Conservation (phyloP, 2,329 filamentous ascomycete genomes). For the Lachnellula arida region DNA sequence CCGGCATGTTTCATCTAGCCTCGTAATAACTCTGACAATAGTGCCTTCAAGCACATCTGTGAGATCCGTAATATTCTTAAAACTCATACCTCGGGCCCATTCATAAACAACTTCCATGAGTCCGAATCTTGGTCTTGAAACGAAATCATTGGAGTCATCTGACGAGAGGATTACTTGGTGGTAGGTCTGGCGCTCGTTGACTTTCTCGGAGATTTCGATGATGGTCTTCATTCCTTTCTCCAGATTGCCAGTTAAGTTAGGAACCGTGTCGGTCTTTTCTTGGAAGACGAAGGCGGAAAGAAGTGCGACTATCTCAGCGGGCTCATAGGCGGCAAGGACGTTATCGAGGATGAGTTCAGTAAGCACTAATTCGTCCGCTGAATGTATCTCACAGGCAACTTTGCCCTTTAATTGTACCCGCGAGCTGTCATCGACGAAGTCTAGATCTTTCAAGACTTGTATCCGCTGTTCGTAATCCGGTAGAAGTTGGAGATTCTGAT, state of each 20-base stretch:
- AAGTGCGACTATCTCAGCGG: conserved; percentile 91
- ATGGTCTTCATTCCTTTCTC: conserved; percentile 82
- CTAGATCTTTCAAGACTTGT: conserved; percentile 83
- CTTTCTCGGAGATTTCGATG: conserved; percentile 83
- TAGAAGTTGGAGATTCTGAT: conserved; percentile 91
- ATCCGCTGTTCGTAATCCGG: conserved; percentile 97
- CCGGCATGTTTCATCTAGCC: conserved; percentile 90
- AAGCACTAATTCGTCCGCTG: conserved; percentile 90
- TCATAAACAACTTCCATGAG: conserved; percentile 98
- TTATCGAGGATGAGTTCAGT: conserved; percentile 97
- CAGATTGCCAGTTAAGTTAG: conserved; percentile 75
- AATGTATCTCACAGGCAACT: conserved; percentile 97
- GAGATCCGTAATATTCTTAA: conserved; percentile 93
- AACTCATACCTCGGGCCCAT: conserved; percentile 96
- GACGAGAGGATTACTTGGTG: conserved; percentile 88
- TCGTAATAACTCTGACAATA: conserved; percentile 90
- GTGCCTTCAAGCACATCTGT: conserved; percentile 97
- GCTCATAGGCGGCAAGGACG: conserved; percentile 89
- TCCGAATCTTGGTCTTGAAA: conserved; percentile 80
- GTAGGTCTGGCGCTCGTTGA: conserved; percentile 82
- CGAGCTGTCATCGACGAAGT: conserved; percentile 81
- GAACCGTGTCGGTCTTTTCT: conserved; percentile 83
- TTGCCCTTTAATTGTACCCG: conserved; percentile 96
- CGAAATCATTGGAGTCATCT: conserved; percentile 91
- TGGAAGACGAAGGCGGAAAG: conserved; percentile 96